Conservation (phyloP, 1,284 basidiomycete genomes). For the Tylopilus orsonianus region DNA sequence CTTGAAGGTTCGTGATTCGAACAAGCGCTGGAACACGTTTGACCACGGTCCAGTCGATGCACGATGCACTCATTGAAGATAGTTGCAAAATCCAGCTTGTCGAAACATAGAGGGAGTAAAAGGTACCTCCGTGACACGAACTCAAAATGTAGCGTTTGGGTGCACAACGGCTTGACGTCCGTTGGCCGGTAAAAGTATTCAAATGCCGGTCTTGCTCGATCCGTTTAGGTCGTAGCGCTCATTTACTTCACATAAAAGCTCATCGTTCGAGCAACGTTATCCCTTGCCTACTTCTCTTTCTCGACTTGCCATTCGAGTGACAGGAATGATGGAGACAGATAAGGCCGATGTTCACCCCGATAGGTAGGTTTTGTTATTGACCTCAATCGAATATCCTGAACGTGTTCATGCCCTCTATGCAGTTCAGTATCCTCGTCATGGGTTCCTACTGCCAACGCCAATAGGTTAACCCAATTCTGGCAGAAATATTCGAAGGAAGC, state of each 20-base stretch:
- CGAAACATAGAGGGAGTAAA: too few species aligned
- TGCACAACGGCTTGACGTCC: too few species aligned
- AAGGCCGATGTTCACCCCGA: neutral
- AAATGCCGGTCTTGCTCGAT: neutral
- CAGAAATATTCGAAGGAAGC: constrained; percentile 6
- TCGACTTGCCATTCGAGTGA: neutral
- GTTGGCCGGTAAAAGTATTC: neutral
- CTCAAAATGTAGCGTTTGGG: too few species aligned
- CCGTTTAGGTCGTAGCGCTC: neutral
- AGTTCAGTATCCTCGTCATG: neutral
- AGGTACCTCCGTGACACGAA: too few species aligned
- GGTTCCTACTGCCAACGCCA: neutral
- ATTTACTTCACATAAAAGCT: neutral
- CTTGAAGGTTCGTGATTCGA: too few species aligned
- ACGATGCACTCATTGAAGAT: too few species aligned
- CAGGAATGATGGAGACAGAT: neutral
- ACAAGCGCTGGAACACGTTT: too few species aligned
- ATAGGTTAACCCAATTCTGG: constrained; percentile 10
- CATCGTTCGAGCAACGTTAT: neutral
- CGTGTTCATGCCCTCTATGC: neutral
- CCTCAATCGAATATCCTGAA: neutral
- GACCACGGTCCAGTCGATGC: too few species aligned
- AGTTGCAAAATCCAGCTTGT: too few species aligned
- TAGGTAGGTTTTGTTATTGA: neutral
- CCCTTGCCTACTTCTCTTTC: neutral